phyloP scores from a whole-genome alignment of 225 moss, liverwort and hornwort genomes.

The Thuidium tamariscinum region DNA sequence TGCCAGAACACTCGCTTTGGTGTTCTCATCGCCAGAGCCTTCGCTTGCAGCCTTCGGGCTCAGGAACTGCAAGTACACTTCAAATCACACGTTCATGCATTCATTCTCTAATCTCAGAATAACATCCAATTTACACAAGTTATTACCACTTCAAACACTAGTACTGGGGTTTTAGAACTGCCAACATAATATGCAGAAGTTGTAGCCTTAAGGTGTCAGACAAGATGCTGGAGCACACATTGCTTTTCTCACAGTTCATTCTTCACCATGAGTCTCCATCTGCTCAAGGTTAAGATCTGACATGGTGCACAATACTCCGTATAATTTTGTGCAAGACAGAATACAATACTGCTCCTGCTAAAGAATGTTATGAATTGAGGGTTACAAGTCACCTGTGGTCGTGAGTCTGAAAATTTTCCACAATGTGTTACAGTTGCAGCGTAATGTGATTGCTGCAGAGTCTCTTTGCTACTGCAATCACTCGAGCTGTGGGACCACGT shows the following conservation, averaged over 20 bases:
- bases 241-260: neutral
- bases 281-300: neutral
- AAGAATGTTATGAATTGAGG: neutral
- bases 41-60: neutral
- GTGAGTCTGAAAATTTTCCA: neutral
- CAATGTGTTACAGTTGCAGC: neutral
- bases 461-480: constrained; percentile 4
- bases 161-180: neutral
- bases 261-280: neutral
- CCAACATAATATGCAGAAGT: neutral
- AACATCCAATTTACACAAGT: neutral
- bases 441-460: neutral
- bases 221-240: neutral
- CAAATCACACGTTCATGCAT: neutral
- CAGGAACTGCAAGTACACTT: neutral
- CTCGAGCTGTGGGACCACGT: neutral
- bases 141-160: neutral
- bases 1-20: neutral
- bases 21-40: neutral
- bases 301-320: neutral
- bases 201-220: neutral
- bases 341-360: neutral
- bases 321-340: neutral
- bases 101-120: neutral
- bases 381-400: constrained; percentile 5